These are phyloP conservation scores for Fusarium sp. DNA, from an alignment of 2,329 filamentous ascomycete species.

Conservation along the genomic window DNA sequence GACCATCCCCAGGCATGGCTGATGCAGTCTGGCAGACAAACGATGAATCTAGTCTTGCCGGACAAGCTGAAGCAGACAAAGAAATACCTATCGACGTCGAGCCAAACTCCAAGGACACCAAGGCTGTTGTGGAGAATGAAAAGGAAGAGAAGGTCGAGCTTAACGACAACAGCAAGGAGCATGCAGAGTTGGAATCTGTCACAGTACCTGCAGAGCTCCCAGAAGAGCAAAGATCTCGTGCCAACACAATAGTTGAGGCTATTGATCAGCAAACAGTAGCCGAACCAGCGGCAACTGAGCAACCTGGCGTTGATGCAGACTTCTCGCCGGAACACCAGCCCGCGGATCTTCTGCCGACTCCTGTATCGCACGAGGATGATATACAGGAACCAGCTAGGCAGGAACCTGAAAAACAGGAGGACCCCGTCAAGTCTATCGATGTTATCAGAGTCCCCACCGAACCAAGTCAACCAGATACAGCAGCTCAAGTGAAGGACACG, in stretches of 20 bases:
- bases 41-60: not conserved
- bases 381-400: slow-evolving; percentile 4
- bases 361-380: not conserved
- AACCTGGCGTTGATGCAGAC: not conserved
- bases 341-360: slow-evolving; percentile 3
- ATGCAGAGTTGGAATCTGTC: not conserved
- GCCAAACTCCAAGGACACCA: not conserved
- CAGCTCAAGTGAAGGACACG: slow-evolving; percentile 28
- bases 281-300: not conserved
- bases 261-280: not conserved
- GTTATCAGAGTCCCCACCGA: not conserved
- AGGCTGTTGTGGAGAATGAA: slow-evolving; percentile 30
- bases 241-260: not conserved
- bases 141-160: slow-evolving; percentile 34
- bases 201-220: not conserved
- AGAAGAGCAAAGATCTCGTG: not conserved
- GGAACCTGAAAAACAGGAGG: not conserved
- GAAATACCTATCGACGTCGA: not conserved
- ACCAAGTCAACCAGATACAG: not conserved
- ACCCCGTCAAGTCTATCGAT: slow-evolving; percentile 1
- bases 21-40: not conserved
- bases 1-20: not conserved
- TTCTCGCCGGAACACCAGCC: not conserved
- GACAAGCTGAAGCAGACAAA: slow-evolving; percentile 2
- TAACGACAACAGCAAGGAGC: not conserved